A percentile compares a stretch with the other conserved stretches of the same genome.
Evolutionary conservation across 139 green algal genomes (phyloP).

Genomic region (Dunaliella primolecta): DNA sequence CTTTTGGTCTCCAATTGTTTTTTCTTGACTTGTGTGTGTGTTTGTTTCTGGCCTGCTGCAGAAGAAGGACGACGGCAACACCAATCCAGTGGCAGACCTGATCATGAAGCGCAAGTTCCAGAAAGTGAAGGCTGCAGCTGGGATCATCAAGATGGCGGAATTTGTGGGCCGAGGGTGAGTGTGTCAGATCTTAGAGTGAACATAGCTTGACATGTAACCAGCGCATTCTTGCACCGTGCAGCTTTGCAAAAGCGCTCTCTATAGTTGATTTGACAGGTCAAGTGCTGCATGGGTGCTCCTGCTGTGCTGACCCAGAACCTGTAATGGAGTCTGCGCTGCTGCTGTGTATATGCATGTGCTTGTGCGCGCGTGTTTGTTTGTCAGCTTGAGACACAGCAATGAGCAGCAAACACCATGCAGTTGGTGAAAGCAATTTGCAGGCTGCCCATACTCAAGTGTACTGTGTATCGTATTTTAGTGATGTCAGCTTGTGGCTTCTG

Average conservation of each 20-base stretch:
- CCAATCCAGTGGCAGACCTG: neutral
- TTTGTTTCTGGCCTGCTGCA: too few relatives aligned
- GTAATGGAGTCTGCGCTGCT: too few relatives aligned
- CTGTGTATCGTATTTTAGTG: too few relatives aligned
- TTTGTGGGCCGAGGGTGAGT: constrained; percentile 6
- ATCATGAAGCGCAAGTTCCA: neutral
- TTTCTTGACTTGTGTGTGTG: too few relatives aligned
- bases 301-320: too few relatives aligned
- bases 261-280: too few relatives aligned
- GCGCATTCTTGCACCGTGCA: neutral
- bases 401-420: too few relatives aligned
- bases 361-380: neutral
- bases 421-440: too few relatives aligned
- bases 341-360: neutral
- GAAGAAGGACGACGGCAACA: neutral
- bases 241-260: too few relatives aligned
- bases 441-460: too few relatives aligned
- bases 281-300: too few relatives aligned
- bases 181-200: neutral
- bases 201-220: neutral
- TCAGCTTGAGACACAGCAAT: neutral
- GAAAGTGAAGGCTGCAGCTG: neutral
- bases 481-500: neutral
- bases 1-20: too few relatives aligned
- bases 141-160: constrained; percentile 1